A percentile compares a stretch with the other conserved stretches of the same genome.
These are phyloP conservation scores for Viola odorata DNA, from an alignment of 345 rosid genomes.

Conservation along the genomic window DNA sequence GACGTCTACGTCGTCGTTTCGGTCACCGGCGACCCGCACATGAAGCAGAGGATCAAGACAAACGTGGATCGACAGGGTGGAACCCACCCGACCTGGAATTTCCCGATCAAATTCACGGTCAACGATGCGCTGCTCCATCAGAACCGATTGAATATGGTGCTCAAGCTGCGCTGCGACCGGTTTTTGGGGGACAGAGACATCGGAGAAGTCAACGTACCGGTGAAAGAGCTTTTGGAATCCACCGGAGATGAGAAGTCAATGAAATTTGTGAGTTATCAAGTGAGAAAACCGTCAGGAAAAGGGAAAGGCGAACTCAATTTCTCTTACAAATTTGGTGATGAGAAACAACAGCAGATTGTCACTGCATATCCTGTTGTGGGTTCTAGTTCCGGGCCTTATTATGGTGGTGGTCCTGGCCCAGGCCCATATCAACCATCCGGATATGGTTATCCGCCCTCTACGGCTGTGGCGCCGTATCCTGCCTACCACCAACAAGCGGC, in stretches of 20 bases:
- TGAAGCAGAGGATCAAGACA: slow-evolving; percentile 40
- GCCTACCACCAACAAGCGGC: too few species aligned
- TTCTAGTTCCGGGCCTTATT: slow-evolving; percentile 8
- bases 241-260: slow-evolving; percentile 22
- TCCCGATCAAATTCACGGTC: slow-evolving; percentile 49
- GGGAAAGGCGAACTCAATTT: slow-evolving; percentile 61
- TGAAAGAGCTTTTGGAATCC: slow-evolving; percentile 50
- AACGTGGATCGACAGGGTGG: slow-evolving; percentile 43
- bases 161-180: slow-evolving; percentile 67
- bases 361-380: slow-evolving; percentile 18
- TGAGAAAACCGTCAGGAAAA: slow-evolving; percentile 59
- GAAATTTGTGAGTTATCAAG: slow-evolving; percentile 57
- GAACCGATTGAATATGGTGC: slow-evolving; percentile 43
- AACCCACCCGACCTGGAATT: slow-evolving; percentile 62
- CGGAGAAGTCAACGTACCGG: slow-evolving; percentile 69
- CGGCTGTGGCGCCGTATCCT: too few species aligned
- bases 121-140: slow-evolving; percentile 37
- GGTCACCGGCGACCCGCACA: slow-evolving; percentile 39
- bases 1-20: slow-evolving; percentile 67
- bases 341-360: background rate
- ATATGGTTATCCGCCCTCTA: too few species aligned
- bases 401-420: background rate
- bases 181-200: slow-evolving; percentile 58
- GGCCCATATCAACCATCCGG: slow-evolving; percentile 2
- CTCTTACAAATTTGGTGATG: slow-evolving; percentile 51